Conservation (phyloP, 2,329 filamentous ascomycete genomes). For the Venturia carpophila region DNA sequence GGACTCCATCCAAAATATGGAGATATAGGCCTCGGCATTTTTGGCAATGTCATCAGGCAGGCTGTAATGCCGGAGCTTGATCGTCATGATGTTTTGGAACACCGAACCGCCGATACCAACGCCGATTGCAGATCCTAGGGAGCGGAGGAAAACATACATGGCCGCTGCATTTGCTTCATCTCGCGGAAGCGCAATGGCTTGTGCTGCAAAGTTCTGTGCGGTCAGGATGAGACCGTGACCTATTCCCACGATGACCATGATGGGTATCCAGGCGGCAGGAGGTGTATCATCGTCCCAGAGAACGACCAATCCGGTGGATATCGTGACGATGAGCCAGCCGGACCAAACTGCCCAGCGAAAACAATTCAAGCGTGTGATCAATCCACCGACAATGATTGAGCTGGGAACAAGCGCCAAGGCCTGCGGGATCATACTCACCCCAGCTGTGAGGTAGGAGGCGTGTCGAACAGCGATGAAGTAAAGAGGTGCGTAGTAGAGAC, state of each 20-base stretch:
- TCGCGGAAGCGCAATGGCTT: conserved; percentile 31
- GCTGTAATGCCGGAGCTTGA: neutral
- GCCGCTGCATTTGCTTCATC: conserved; percentile 30
- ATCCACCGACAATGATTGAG: conserved; percentile 24
- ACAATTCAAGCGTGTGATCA: conserved; percentile 25
- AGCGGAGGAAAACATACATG: conserved; percentile 34
- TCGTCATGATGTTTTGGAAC: conserved; percentile 11
- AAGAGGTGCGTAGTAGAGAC: conserved; percentile 37
- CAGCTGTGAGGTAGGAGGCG: neutral
- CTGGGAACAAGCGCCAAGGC: conserved; percentile 26
- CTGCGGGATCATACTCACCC: neutral
- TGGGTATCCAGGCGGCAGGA: conserved; percentile 31
- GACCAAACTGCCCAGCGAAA: conserved; percentile 37
- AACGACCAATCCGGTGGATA: conserved; percentile 34
- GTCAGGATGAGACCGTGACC: conserved; percentile 38
- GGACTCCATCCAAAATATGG: neutral
- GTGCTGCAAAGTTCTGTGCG: conserved; percentile 34
- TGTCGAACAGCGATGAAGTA: conserved; percentile 26
- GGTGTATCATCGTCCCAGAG: conserved; percentile 29
- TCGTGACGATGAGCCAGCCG: conserved; percentile 34
- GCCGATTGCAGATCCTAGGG: conserved; percentile 39
- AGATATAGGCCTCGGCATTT: conserved; percentile 3
- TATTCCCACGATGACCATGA: conserved; percentile 34
- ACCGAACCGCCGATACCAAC: conserved; percentile 25
- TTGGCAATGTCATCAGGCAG: neutral